Base-by-base conservation (phyloP, 768 basidiomycete genomes). In the Termitomyces titanicus region DNA sequence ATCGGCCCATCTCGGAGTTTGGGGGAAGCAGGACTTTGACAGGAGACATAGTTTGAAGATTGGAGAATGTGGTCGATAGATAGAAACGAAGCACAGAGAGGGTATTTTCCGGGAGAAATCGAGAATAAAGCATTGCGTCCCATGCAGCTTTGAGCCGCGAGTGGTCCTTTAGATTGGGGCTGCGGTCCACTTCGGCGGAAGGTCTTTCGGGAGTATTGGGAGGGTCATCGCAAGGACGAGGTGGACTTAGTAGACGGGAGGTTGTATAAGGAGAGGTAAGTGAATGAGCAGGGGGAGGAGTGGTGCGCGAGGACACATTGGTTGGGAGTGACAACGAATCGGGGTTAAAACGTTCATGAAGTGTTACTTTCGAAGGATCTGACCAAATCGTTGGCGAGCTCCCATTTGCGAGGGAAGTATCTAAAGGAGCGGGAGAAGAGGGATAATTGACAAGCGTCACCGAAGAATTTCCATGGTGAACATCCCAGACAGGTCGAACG, bases 11-110 rank as follows among this genome's bases (percentile, higher is more conserved):
- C 5, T 22, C 37, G 11, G 79, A 81, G 61, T 76, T 85, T 13
- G 74, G 76, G 13, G 85, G 86, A n/a, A 86, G 76, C 31, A 75
- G 72, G 38, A 86, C 71, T 51, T 78, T 75, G 55, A 80, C 66
- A 2, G 76, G 70, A 15, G 78, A 73, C 59, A 79, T 75, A 2
- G 76, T 70, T 59, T 76, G 76, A 44, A 86, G 75, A 45, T 82
- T 78, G 9, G 65, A 63, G 60, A 89, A 89, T 8, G 62, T 57
- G 50, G 76, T 78, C 17, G 79, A 79, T 35, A 90, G 72, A 61
- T 89, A 85, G 58, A 89, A 85, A 0, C 85, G 86, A 47, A 89
- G 74, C 48, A 88, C 75, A 17, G 82, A 77, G 56, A 83, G 70
- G 7, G 84, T 64, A 18, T 79, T 79, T 8, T 79, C 66, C 0